Evolutionary conservation across 2,329 filamentous ascomycete genomes (phyloP).

Genomic region (Oidium heveae): DNA sequence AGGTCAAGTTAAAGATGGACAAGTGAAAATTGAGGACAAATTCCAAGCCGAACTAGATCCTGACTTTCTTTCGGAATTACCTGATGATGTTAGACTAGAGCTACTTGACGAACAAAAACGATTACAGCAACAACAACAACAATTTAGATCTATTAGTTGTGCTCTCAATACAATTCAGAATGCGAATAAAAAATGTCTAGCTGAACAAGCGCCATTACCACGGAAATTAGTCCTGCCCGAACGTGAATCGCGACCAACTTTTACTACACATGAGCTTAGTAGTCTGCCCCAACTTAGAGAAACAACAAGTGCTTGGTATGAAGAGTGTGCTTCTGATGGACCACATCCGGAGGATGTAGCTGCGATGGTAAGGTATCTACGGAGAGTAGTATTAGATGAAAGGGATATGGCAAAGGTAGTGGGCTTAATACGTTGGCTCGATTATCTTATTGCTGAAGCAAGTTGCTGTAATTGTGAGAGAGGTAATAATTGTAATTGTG

Average conservation of each 20-base stretch:
- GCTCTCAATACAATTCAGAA: conserved; percentile 16
- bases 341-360: conserved; percentile 59
- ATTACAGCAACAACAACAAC: conserved; percentile 8
- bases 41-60: conserved; percentile 15
- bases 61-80: conserved; percentile 59
- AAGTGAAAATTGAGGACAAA: conserved; percentile 3
- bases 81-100: conserved; percentile 55
- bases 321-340: conserved; percentile 43
- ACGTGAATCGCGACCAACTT: conserved; percentile 27
- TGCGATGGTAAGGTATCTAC: conserved; percentile 49
- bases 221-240: conserved; percentile 22
- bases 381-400: conserved; percentile 48
- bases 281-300: conserved; percentile 38
- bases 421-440: conserved; percentile 42
- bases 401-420: conserved; percentile 51
- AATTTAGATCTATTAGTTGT: conserved; percentile 29
- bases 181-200: conserved; percentile 7
- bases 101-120: conserved; percentile 50
- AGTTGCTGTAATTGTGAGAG: conserved; percentile 6
- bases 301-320: conserved; percentile 54
- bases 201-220: conserved; percentile 3
- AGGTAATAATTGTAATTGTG: background rate
- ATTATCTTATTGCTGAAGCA: conserved; percentile 25
- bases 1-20: background rate
- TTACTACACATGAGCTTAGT: conserved; percentile 32